These are phyloP conservation scores for Nidula microcarpa DNA, from an alignment of 768 basidiomycete species.

Conservation along the genomic window DNA sequence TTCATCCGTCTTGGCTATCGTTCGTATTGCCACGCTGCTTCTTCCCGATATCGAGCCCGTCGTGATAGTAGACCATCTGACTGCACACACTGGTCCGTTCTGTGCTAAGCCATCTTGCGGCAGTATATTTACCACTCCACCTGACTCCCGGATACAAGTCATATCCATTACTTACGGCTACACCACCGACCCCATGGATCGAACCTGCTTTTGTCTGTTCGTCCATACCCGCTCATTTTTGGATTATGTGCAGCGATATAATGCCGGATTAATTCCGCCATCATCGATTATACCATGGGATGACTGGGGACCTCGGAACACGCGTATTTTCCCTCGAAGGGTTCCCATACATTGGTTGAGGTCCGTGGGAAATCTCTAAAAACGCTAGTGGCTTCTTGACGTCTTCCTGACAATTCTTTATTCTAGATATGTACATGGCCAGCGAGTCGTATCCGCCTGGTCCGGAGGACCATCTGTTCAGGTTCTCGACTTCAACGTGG, in stretches of 20 bases:
- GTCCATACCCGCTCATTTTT: constrained; percentile 8
- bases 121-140: background rate
- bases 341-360: constrained; percentile 5
- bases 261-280: background rate
- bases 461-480: constrained; percentile 1
- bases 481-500: constrained; percentile 7
- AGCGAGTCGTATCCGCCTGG: constrained; percentile 8
- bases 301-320: constrained; percentile 11
- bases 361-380: constrained; percentile 1
- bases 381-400: background rate
- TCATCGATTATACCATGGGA: constrained; percentile 5
- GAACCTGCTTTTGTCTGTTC: constrained; percentile 2
- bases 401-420: background rate
- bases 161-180: background rate
- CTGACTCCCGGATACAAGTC: background rate
- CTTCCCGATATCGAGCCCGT: background rate
- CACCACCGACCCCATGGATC: background rate
- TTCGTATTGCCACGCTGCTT: background rate
- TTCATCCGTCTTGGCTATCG: background rate
- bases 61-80: background rate
- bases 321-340: constrained; percentile 5
- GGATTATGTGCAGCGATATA: constrained; percentile 1
- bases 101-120: background rate
- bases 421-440: constrained; percentile 13
- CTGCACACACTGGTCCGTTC: background rate